Evolutionary conservation across 2,329 filamentous ascomycete species (phyloP), one percentile per base, ranked within the genome.

Genomic region (Cercospora beticola): DNA sequence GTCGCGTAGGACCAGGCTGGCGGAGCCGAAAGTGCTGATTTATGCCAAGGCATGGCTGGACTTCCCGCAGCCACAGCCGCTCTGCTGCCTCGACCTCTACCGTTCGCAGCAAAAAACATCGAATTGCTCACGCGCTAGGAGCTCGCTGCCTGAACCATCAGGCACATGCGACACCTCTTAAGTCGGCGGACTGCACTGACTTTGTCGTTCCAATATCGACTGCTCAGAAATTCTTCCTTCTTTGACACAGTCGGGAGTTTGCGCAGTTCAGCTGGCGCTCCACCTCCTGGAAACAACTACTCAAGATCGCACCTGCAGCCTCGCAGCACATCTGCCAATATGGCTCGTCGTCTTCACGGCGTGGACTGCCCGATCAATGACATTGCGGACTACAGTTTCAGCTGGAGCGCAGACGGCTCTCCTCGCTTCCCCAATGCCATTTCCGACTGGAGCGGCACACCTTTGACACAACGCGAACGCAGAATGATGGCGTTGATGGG

Each of bases 401-500:
- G 26, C n/a, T 33, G 12, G 10, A 9, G 1, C 4, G 18, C 30
- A 23, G 40, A 12, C 16, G 52, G 21, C 5, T 56, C 49, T 4
- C 57, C 57, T 12, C 62, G 69, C n/a, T 75, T 74, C 36, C 60
- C 67, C 0, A 73, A 76, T 54, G 75, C 74, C 18, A 66, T 76
- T 8, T 57, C 52, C 5, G 72, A 75, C 57, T 75, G 67, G 61
- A 69, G 14, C 31, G 70, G 64, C 2, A 60, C 21, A 2, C 49
- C 68, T 6, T n/a, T 73, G 23, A 74, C 73, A 6, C 56, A 74
- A 7, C 67, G 72, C 16, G 77, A 78, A 65, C 61, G 70, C 8
- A 66, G 63, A 5, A 78, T 78, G 77, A 67, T 78, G n/a, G 71
- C 68, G 1, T 64, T 79, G 31, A 73, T 79, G 68, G 69, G 72